Evolutionary conservation across 352 stramenopile species (phyloP).

Genomic region (Plasmopara muralis): DNA sequence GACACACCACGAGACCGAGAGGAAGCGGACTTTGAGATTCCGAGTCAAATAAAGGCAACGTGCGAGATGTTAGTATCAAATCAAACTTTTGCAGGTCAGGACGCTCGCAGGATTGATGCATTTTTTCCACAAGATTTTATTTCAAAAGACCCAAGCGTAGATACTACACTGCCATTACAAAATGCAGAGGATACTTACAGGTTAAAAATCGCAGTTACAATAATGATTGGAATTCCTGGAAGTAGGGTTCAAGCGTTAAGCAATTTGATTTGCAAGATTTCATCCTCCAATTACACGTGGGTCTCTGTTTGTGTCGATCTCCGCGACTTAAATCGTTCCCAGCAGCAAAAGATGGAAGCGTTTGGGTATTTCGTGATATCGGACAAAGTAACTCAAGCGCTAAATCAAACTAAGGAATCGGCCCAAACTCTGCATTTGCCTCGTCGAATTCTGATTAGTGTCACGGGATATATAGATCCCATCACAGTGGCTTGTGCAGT

Average conservation of each 20-base stretch:
- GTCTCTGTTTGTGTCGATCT: conserved; percentile 32
- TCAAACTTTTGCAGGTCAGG: conserved; percentile 13
- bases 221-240: conserved; percentile 60
- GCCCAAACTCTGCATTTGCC: conserved; percentile 18
- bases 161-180: conserved; percentile 34
- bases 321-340: conserved; percentile 13
- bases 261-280: conserved; percentile 40
- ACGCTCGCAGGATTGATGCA: conserved; percentile 14
- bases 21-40: conserved; percentile 11
- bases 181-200: conserved; percentile 22
- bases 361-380: conserved; percentile 21
- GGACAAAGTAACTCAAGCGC: conserved; percentile 12
- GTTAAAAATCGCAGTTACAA: conserved; percentile 43
- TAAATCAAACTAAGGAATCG: conserved; percentile 16
- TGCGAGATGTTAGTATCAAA: conserved; percentile 23
- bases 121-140: conserved; percentile 60
- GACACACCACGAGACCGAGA: conserved; percentile 33
- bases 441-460: conserved; percentile 43
- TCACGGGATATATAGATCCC: conserved; percentile 53
- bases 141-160: conserved; percentile 37
- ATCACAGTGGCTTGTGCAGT: conserved; percentile 42
- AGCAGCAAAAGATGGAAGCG: conserved; percentile 27
- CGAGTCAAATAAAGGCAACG: conserved; percentile 12
- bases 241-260: conserved; percentile 37
- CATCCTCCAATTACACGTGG: conserved; percentile 41